These are phyloP conservation scores for Hymenoscyphus linearis DNA, from an alignment of 2,329 filamentous ascomycete genomes.

Conservation along the genomic window DNA sequence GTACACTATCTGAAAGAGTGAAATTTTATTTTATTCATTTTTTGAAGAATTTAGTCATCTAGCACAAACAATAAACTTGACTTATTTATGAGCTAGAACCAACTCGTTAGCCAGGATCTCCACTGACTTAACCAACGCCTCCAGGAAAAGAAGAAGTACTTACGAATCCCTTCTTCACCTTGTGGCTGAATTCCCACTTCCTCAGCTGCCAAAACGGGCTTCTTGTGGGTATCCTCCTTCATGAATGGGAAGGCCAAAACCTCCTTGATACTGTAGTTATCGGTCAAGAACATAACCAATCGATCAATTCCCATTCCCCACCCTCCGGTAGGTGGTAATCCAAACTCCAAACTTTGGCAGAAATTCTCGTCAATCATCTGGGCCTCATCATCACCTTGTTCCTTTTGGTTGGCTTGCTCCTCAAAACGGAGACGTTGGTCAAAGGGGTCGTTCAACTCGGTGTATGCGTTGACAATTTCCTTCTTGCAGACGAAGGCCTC, in stretches of 20 bases:
- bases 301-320: constrained; percentile 97
- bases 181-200: constrained; percentile 54
- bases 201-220: constrained; percentile 54
- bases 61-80: neutral
- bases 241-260: constrained; percentile 96
- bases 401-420: constrained; percentile 94
- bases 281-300: constrained; percentile 89
- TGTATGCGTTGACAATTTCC: constrained; percentile 93
- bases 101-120: constrained; percentile 2
- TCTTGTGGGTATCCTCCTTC: constrained; percentile 68
- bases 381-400: constrained; percentile 93
- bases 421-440: constrained; percentile 89
- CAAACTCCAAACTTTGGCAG: constrained; percentile 82
- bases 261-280: constrained; percentile 95
- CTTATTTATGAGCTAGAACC: constrained; percentile 11
- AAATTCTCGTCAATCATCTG: constrained; percentile 96
- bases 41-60: neutral
- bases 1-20: constrained; percentile 1
- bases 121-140: neutral
- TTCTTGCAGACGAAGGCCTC: constrained; percentile 97
- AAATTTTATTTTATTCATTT: neutral
- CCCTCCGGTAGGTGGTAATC: constrained; percentile 87
- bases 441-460: constrained; percentile 95
- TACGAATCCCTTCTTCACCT: constrained; percentile 52
- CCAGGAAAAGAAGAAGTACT: constrained; percentile 13